phyloP scores from a whole-genome alignment of 108 stramenopile genomes.

The Aureococcus anophagefferens region DNA sequence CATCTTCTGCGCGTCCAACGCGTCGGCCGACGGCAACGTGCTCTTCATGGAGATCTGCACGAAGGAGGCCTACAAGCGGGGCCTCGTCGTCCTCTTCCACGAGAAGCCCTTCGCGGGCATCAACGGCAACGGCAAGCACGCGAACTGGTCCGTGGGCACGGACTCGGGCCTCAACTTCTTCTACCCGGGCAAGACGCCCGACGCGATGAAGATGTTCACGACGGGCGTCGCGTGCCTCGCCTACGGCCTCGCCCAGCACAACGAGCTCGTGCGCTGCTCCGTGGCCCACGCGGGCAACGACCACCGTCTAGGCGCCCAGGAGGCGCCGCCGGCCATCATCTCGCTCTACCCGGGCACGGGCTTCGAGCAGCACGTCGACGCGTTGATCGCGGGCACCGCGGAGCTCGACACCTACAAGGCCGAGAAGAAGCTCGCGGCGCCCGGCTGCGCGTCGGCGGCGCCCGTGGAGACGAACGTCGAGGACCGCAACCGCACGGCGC shows the following conservation, averaged over 20 bases:
- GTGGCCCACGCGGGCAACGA: constrained; percentile 28
- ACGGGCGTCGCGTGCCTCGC: constrained; percentile 16
- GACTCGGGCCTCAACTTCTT: constrained; percentile 14
- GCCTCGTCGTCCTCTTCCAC: constrained; percentile 19
- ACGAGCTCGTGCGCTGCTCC: constrained; percentile 20
- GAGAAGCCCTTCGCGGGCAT: constrained; percentile 34
- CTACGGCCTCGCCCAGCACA: constrained; percentile 13
- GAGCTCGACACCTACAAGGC: neutral
- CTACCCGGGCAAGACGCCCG: constrained; percentile 2
- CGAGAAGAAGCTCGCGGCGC: neutral
- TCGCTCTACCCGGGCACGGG: constrained; percentile 19
- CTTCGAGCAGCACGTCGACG: constrained; percentile 13
- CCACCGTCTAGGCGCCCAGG: constrained; percentile 28
- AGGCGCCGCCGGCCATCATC: constrained; percentile 32
- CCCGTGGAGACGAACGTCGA: constrained; percentile 10
- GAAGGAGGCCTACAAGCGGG: constrained; percentile 14
- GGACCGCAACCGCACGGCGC: constrained; percentile 33
- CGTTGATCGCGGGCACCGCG: constrained; percentile 7
- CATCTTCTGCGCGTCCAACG: constrained; percentile 18
- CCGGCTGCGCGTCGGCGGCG: neutral
- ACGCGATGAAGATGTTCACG: constrained; percentile 10
- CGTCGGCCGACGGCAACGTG: constrained; percentile 16
- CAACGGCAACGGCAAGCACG: constrained; percentile 31
- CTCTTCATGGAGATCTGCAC: constrained; percentile 23
- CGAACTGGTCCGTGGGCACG: constrained; percentile 22